phyloP scores from a whole-genome alignment of 2,329 filamentous ascomycete species.

The Exophiala calicioides region DNA sequence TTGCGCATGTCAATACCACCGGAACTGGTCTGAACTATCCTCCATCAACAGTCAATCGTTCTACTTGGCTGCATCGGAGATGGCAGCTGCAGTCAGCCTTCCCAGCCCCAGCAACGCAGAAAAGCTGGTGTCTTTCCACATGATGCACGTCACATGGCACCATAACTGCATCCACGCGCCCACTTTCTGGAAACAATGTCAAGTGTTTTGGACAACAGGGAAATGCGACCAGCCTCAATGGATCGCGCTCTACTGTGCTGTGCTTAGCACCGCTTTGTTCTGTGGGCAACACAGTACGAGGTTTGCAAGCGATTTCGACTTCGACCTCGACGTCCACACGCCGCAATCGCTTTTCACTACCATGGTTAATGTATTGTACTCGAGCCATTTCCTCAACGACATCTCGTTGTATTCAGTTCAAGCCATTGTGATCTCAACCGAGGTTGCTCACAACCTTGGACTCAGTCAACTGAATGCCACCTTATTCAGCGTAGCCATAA shows the following conservation, averaged over 20 bases:
- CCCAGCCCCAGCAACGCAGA: background rate
- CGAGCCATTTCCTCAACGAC: slow-evolving; percentile 38
- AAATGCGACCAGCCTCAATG: slow-evolving; percentile 4
- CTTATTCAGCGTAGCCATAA: slow-evolving; percentile 39
- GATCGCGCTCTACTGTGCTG: background rate
- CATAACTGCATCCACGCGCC: slow-evolving; percentile 4
- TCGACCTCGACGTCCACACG: slow-evolving; percentile 30
- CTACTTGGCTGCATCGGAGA: background rate
- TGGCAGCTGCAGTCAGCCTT: background rate
- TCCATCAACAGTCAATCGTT: slow-evolving; percentile 1
- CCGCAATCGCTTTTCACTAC: slow-evolving; percentile 34
- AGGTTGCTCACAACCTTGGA: slow-evolving; percentile 42
- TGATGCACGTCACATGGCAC: background rate
- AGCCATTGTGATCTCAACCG: slow-evolving; percentile 40
- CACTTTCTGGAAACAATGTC: slow-evolving; percentile 2
- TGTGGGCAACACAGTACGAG: slow-evolving; percentile 1
- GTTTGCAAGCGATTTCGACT: background rate
- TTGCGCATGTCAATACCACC: slow-evolving; percentile 21
- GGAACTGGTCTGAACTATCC: background rate
- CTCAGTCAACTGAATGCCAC: slow-evolving; percentile 40
- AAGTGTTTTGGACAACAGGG: slow-evolving; percentile 1
- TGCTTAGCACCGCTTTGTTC: background rate
- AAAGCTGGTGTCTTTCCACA: background rate
- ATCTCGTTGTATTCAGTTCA: slow-evolving; percentile 37
- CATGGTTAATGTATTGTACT: slow-evolving; percentile 39